Evolutionary conservation across 805 yeast genomes (phyloP).

Genomic region (Candida vaughaniae): DNA sequence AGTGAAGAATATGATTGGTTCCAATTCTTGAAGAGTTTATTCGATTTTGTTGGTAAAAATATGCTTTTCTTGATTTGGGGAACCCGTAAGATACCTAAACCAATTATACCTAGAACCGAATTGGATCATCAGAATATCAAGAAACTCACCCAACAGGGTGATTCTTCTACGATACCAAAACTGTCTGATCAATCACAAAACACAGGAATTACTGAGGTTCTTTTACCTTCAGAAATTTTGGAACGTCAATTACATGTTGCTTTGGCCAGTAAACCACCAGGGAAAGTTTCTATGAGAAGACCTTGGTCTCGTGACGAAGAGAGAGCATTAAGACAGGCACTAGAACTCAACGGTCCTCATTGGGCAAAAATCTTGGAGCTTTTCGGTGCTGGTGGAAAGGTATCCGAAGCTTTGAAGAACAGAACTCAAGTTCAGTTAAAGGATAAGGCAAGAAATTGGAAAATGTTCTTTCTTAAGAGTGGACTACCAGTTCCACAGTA

Average conservation of each 20-base stretch:
- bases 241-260: slow-evolving; percentile 44
- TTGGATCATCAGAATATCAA: slow-evolving; percentile 7
- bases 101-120: slow-evolving; percentile 1
- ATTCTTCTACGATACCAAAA: neutral
- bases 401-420: slow-evolving; percentile 79
- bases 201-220: slow-evolving; percentile 26
- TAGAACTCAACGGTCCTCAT: slow-evolving; percentile 83
- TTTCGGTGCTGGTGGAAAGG: slow-evolving; percentile 92
- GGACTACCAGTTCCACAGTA: slow-evolving; percentile 79
- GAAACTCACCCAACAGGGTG: slow-evolving; percentile 7
- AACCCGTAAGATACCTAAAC: slow-evolving; percentile 33
- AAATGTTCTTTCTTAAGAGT: slow-evolving; percentile 75
- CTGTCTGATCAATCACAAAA: neutral
- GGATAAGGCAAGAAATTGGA: slow-evolving; percentile 96
- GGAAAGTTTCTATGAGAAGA: slow-evolving; percentile 45
- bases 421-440: slow-evolving; percentile 90
- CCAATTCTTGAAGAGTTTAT: slow-evolving; percentile 71
- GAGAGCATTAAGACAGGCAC: slow-evolving; percentile 74
- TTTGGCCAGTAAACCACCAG: slow-evolving; percentile 27
- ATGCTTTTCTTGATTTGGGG: slow-evolving; percentile 76
- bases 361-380: slow-evolving; percentile 90
- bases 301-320: slow-evolving; percentile 92
- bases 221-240: slow-evolving; percentile 43
- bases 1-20: slow-evolving; percentile 83
- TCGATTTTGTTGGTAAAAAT: slow-evolving; percentile 75